Evolutionary conservation across 163 green algal genomes (phyloP).

Genomic region (Chloromonas sp.): DNA sequence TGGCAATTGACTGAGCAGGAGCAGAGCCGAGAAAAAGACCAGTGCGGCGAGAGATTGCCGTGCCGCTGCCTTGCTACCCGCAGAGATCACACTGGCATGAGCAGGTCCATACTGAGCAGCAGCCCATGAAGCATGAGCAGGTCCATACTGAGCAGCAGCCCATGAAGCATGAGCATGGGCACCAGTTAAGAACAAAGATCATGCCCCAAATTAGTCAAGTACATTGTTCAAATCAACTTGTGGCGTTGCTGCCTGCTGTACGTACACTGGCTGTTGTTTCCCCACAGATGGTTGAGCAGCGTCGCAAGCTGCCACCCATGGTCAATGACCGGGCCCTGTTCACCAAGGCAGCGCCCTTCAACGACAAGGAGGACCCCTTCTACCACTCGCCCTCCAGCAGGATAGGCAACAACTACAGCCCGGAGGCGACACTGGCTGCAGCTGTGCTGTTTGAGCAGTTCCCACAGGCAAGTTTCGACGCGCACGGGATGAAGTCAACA

Average conservation of each 20-base stretch:
- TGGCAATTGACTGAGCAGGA: no score
- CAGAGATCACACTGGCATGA: no score
- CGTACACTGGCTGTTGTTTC: background rate
- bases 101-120: no score
- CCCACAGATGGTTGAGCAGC: slow-evolving; percentile 42
- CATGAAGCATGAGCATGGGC: no score
- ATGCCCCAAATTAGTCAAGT: background rate
- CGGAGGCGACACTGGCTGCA: slow-evolving; percentile 32
- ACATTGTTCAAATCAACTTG: background rate
- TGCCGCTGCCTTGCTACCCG: no score
- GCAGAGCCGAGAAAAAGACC: no score
- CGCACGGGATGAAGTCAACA: background rate
- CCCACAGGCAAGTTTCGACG: slow-evolving; percentile 17
- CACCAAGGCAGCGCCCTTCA: slow-evolving; percentile 58
- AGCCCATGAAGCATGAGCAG: no score
- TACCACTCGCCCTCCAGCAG: slow-evolving; percentile 64
- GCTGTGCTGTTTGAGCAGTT: slow-evolving; percentile 57
- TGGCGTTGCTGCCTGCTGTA: background rate
- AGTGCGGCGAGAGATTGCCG: no score
- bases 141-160: no score
- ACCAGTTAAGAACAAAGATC: background rate
- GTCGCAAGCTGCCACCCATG: slow-evolving; percentile 54
- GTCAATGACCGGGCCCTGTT: slow-evolving; percentile 66
- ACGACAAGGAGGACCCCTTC: slow-evolving; percentile 59
- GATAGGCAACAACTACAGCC: slow-evolving; percentile 59